Conservation (phyloP, 306 rosid genomes). For the Albizia julibrissin region DNA sequence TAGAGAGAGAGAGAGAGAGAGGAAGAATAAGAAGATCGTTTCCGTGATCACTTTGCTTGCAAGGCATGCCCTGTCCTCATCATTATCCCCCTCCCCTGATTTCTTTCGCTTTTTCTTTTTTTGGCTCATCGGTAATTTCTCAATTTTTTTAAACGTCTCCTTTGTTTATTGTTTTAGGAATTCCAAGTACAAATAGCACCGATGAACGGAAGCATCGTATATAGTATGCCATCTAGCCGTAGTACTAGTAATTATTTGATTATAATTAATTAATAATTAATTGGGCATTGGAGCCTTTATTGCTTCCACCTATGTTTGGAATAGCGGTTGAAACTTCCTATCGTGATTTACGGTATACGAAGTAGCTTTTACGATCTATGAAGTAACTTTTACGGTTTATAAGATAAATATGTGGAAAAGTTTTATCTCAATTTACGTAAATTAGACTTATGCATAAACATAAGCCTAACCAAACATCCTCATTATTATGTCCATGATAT, state of each 20-base stretch:
- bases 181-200: background rate
- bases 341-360: no score
- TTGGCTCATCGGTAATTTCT: background rate
- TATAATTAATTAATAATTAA: background rate
- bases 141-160: background rate
- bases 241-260: background rate
- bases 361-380: no score
- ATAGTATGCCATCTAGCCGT: background rate
- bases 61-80: slow-evolving; percentile 57
- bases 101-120: background rate
- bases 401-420: no score
- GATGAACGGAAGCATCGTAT: background rate
- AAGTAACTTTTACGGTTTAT: no score
- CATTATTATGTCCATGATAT: no score
- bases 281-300: background rate
- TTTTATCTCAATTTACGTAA: no score
- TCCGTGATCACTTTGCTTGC: slow-evolving; percentile 58
- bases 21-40: background rate
- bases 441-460: no score
- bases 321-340: no score
- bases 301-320: no score
- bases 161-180: no score
- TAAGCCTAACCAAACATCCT: no score
- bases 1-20: background rate
- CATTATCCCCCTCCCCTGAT: slow-evolving; percentile 5